A percentile compares a stretch with the other conserved stretches of the same genome.
phyloP scores from a whole-genome alignment of 352 stramenopile species.

The Globisporangium carolinianum region DNA sequence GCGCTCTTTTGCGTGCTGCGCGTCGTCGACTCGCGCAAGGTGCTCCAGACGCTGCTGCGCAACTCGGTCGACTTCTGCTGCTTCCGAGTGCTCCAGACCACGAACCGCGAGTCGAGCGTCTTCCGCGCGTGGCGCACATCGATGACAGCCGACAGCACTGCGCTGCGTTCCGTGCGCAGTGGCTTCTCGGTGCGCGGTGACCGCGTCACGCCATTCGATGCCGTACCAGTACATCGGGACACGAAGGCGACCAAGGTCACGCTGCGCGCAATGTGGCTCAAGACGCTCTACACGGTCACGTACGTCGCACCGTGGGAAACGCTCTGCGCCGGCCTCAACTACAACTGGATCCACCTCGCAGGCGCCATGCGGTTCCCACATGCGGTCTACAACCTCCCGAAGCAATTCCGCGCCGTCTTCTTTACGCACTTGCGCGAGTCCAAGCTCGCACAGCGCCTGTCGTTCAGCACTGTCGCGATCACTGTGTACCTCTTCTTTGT shows the following conservation, averaged over 20 bases:
- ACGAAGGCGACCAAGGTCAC: slow-evolving; percentile 1
- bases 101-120: slow-evolving; percentile 5
- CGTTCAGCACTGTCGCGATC: slow-evolving; percentile 42
- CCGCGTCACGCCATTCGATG: slow-evolving; percentile 12
- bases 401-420: slow-evolving; percentile 18
- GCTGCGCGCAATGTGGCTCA: slow-evolving; percentile 1
- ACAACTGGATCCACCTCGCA: slow-evolving; percentile 44
- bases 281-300: slow-evolving; percentile 1
- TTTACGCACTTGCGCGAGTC: slow-evolving; percentile 15
- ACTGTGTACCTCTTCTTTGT: slow-evolving; percentile 31
- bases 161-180: slow-evolving; percentile 5
- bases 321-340: slow-evolving; percentile 15
- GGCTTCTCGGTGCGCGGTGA: slow-evolving; percentile 10
- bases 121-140: slow-evolving; percentile 6
- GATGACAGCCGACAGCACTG: background rate
- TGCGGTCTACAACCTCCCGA: slow-evolving; percentile 9
- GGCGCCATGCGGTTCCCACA: slow-evolving; percentile 21
- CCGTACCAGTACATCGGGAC: slow-evolving; percentile 3
- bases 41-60: slow-evolving; percentile 1
- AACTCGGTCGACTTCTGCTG: slow-evolving; percentile 1
- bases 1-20: slow-evolving; percentile 7
- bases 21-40: slow-evolving; percentile 1
- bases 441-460: slow-evolving; percentile 22
- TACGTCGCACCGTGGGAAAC: slow-evolving; percentile 32
- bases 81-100: slow-evolving; percentile 1